phyloP scores from a whole-genome alignment of 495 filamentous ascomycete species.

The Aspergillus conjunctus region DNA sequence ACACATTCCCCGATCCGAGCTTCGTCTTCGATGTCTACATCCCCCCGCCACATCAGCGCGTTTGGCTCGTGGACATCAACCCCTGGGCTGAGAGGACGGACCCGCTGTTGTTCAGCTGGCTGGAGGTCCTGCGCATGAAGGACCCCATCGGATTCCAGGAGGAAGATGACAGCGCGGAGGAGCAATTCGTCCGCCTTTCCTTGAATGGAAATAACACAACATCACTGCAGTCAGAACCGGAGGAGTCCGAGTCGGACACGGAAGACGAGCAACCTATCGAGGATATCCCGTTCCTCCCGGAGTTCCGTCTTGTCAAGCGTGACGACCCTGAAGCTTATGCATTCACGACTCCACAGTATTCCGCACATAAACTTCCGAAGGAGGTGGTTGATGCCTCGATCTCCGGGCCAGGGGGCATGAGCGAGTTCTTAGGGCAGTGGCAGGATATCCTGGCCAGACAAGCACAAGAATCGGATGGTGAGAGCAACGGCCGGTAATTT shows the following conservation, averaged over 20 bases:
- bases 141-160: constrained; percentile 51
- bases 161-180: constrained; percentile 31
- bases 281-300: constrained; percentile 65
- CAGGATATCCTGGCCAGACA: constrained; percentile 69
- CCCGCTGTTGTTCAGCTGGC: constrained; percentile 85
- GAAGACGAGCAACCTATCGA: constrained; percentile 45
- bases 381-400: constrained; percentile 91
- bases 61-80: constrained; percentile 92
- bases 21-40: constrained; percentile 93
- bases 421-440: constrained; percentile 88
- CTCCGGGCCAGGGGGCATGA: constrained; percentile 65
- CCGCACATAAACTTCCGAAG: constrained; percentile 90
- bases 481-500: constrained; percentile 38
- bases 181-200: constrained; percentile 46
- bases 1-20: constrained; percentile 77
- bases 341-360: constrained; percentile 84
- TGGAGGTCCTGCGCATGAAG: constrained; percentile 75
- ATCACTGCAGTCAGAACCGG: constrained; percentile 16
- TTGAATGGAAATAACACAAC: constrained; percentile 32
- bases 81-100: constrained; percentile 93
- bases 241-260: constrained; percentile 24
- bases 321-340: constrained; percentile 86
- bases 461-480: constrained; percentile 51
- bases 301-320: constrained; percentile 77
- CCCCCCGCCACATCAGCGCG: constrained; percentile 72